Base-by-base conservation (phyloP, 2,329 filamentous ascomycete genomes). In the Talaromyces funiculosus region DNA sequence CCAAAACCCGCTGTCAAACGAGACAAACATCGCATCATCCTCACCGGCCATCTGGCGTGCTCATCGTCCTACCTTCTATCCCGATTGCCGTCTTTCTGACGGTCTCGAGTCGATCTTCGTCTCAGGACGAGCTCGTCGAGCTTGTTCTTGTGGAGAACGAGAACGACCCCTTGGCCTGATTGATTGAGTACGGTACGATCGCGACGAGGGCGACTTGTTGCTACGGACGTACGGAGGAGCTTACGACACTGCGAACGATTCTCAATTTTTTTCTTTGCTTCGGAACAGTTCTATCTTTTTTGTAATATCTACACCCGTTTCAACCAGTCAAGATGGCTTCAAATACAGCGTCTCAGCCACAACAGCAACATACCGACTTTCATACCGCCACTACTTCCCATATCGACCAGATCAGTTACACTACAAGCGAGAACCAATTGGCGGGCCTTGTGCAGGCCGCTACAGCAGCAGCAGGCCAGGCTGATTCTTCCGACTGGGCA, bases 391-490 rank as follows among this genome's bases (percentile, higher is more conserved):
- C 69, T 53, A 57, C 67, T 26, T 65, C 68, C 9, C 69, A 70
- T 18, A 61, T 73, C 12, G 73, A 75, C 33, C 65, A 72, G 12
- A 74, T 67, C 57, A 75, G 65, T 55, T 75, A 75, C 64, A 66
- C 71, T 14, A 69, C 73, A 1, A 75, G 68, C 40, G 76, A 78
- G 53, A 76, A 75, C 53, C 77, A 79, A 57, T 69, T 80, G 14
- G 77, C 77, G 4, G 77, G 77, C 3, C 64, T 80, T 35, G 76
- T 80, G 6, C 74, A 79, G 64, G 77, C 77, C 31, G 77, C 77
- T 2, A 79, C 77, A 2, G 77, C 77, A 1, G 76, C 77, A 33
- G 77, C 77, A 37, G 72, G 71, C 18, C 71, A 75, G 61, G 71
- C 75, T 61, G 69, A 74, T 9, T 71, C 70, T 9, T 71, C 70